Percentiles rank a stretch among this genome's conserved stretches.
Conservation (phyloP, 805 yeast species). For the Teunomyces atbi region DNA sequence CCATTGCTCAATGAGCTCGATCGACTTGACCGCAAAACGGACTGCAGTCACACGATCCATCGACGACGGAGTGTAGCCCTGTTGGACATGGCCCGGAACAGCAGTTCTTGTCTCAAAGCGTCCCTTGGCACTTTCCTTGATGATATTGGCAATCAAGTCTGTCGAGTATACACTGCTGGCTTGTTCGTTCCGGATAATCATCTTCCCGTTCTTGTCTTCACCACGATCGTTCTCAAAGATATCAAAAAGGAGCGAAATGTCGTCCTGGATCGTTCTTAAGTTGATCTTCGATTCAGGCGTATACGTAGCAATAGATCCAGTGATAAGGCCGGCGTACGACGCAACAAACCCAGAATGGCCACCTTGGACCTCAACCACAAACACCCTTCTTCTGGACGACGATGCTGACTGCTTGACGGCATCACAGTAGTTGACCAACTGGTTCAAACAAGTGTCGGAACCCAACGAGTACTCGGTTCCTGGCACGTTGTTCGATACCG, state of each 20-base stretch:
- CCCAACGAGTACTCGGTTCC: constrained; percentile 80
- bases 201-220: constrained; percentile 64
- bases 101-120: constrained; percentile 78
- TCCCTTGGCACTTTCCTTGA: constrained; percentile 60
- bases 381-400: constrained; percentile 73
- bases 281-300: constrained; percentile 72
- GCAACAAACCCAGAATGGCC: constrained; percentile 83
- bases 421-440: constrained; percentile 71
- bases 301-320: constrained; percentile 73
- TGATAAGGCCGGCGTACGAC: constrained; percentile 61
- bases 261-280: constrained; percentile 60
- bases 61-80: constrained; percentile 75
- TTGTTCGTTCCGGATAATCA: constrained; percentile 64
- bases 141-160: constrained; percentile 67
- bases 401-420: constrained; percentile 78
- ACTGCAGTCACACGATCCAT: constrained; percentile 76
- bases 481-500: constrained; percentile 77
- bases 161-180: constrained; percentile 69
- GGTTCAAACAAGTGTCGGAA: constrained; percentile 71
- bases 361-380: constrained; percentile 83
- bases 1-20: constrained; percentile 60
- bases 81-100: constrained; percentile 85
- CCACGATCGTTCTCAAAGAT: constrained; percentile 64
- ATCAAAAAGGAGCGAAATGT: constrained; percentile 58
- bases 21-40: constrained; percentile 66